Conservation (phyloP, 768 basidiomycete genomes). For the Filobasidium floriforme region DNA sequence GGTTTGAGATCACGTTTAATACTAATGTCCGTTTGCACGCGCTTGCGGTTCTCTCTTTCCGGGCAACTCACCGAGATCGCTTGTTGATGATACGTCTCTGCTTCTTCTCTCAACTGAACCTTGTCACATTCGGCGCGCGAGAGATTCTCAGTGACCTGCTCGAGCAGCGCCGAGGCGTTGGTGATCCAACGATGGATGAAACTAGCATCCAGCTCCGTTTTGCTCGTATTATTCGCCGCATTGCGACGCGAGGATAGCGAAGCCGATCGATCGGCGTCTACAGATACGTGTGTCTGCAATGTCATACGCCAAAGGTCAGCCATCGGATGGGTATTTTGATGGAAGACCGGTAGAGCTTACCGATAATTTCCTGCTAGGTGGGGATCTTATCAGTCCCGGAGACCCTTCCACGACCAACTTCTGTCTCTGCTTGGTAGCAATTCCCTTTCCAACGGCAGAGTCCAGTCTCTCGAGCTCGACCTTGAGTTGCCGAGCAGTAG, state of each 20-base stretch:
- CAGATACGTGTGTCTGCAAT: background rate
- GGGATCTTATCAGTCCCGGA: conserved; percentile 7
- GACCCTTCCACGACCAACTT: background rate
- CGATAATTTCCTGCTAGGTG: conserved; percentile 17
- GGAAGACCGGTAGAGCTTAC: background rate
- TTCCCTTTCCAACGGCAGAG: background rate
- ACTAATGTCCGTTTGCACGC: too few species aligned
- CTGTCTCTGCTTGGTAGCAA: background rate
- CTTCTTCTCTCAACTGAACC: background rate
- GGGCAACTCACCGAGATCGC: conserved; percentile 18
- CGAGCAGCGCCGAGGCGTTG: conserved; percentile 10
- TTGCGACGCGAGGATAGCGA: background rate
- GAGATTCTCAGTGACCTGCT: conserved; percentile 15
- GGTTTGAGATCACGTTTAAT: background rate
- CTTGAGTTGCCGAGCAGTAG: background rate
- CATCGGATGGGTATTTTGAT: background rate
- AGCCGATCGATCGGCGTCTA: background rate
- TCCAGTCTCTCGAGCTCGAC: background rate
- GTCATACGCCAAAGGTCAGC: background rate
- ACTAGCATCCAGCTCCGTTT: conserved; percentile 7
- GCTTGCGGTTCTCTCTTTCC: too few species aligned
- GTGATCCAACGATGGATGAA: conserved; percentile 18
- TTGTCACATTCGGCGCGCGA: conserved; percentile 9
- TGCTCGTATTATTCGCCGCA: background rate
- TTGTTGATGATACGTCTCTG: conserved; percentile 17